phyloP scores from a whole-genome alignment of 2,329 filamentous ascomycete species.

The Neofusicoccum parvum region DNA sequence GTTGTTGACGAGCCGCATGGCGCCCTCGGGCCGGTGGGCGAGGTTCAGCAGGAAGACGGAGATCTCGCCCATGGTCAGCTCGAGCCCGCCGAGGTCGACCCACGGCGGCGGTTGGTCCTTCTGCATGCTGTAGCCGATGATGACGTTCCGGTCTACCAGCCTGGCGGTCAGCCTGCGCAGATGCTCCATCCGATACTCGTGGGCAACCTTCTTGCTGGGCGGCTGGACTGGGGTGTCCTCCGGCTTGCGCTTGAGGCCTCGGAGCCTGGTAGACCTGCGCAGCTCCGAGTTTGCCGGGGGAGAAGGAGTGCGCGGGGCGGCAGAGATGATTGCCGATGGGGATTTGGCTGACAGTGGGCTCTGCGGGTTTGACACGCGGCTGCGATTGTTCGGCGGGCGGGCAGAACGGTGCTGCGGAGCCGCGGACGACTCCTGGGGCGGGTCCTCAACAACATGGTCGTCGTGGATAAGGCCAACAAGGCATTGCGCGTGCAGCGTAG shows the following conservation, averaged over 20 bases:
- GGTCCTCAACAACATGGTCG: neutral
- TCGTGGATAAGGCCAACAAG: neutral
- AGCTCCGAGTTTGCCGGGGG: neutral
- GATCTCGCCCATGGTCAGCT: conserved; percentile 7
- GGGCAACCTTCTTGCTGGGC: neutral
- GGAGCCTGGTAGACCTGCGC: neutral
- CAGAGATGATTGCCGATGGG: no score
- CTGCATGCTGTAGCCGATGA: neutral
- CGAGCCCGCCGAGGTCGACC: neutral
- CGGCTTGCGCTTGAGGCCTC: neutral
- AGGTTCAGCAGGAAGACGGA: conserved; percentile 12
- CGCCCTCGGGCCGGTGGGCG: neutral
- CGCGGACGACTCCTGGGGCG: no score
- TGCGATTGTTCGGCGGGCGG: no score
- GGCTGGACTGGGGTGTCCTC: neutral
- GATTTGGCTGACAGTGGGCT: no score
- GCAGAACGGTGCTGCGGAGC: no score
- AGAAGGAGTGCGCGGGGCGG: no score
- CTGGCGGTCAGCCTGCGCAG: neutral
- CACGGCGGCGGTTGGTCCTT: neutral
- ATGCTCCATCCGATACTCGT: neutral
- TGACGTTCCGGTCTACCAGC: no score
- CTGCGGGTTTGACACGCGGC: no score
- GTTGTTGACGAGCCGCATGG: neutral
- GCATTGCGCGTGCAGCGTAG: no score